Evolutionary conservation across 2,329 filamentous ascomycete species (phyloP).

Genomic region (Calonectria crousiana): DNA sequence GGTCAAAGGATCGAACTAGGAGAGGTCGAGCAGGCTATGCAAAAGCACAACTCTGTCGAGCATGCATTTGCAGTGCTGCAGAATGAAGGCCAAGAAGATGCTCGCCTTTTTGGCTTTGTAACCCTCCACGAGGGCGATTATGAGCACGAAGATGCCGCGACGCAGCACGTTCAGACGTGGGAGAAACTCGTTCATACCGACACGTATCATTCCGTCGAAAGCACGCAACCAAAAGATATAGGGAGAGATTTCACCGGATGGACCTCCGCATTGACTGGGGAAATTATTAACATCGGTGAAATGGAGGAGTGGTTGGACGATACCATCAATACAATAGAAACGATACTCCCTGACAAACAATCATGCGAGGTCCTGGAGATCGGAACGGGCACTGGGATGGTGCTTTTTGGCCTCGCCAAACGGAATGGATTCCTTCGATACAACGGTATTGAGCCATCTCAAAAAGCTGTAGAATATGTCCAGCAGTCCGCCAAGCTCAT

Average conservation of each 20-base stretch:
- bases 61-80: background rate
- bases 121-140: background rate
- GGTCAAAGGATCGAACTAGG: conserved; percentile 66
- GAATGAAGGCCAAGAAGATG: background rate
- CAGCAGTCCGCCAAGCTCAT: too few species aligned
- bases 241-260: conserved; percentile 35
- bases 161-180: background rate
- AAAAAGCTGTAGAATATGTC: too few species aligned
- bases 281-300: conserved; percentile 25
- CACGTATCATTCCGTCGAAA: background rate
- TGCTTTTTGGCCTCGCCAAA: too few species aligned
- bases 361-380: background rate
- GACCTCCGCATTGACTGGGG: conserved; percentile 50
- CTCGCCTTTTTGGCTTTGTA: background rate
- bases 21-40: conserved; percentile 35
- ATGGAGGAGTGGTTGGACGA: background rate
- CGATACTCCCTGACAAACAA: background rate
- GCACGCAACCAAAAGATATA: background rate
- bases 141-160: background rate
- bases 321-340: background rate
- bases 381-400: background rate
- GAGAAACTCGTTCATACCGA: background rate
- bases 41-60: background rate
- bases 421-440: background rate
- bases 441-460: background rate